Evolutionary conservation across 108 stramenopile species (phyloP).

Genomic region (Cyclotella sp.): DNA sequence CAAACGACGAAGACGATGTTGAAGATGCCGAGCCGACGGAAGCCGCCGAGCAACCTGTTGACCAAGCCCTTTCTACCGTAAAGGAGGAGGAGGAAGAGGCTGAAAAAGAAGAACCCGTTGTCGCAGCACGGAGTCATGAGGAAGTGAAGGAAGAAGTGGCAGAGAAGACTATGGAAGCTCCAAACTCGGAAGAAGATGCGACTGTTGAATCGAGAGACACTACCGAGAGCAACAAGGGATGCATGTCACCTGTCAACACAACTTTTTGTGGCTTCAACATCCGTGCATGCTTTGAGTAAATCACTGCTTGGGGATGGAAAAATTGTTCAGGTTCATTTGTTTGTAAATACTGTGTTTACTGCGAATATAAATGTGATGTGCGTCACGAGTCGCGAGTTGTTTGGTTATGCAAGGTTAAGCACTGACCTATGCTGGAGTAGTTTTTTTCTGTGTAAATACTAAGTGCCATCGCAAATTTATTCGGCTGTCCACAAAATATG

Average conservation of each 20-base stretch:
- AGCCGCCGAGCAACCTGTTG: constrained; percentile 11
- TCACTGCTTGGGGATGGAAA: not conserved
- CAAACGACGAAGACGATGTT: constrained; percentile 1
- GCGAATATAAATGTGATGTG: constrained; percentile 1
- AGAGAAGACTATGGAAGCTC: not conserved
- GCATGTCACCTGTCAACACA: constrained; percentile 5
- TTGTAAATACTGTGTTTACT: not conserved
- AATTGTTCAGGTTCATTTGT: not conserved
- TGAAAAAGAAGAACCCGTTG: constrained; percentile 12
- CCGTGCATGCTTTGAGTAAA: constrained; percentile 14
- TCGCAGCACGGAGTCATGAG: constrained; percentile 13
- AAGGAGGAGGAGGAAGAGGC: constrained; percentile 31
- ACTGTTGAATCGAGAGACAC: constrained; percentile 9
- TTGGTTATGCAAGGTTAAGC: constrained; percentile 12
- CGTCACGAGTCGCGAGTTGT: not conserved
- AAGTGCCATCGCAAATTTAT: too few relatives aligned
- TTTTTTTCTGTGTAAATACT: constrained; percentile 2
- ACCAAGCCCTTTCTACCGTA: constrained; percentile 21
- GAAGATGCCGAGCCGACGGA: constrained; percentile 14
- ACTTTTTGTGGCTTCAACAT: constrained; percentile 10
- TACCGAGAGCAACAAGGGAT: not conserved
- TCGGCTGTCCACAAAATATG: too few relatives aligned
- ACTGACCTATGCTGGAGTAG: constrained; percentile 5
- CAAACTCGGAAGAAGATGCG: constrained; percentile 4
- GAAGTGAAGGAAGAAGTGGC: constrained; percentile 17